Evolutionary conservation across 2,329 filamentous ascomycete genomes (phyloP).

Genomic region (Pezicula carpinea): DNA sequence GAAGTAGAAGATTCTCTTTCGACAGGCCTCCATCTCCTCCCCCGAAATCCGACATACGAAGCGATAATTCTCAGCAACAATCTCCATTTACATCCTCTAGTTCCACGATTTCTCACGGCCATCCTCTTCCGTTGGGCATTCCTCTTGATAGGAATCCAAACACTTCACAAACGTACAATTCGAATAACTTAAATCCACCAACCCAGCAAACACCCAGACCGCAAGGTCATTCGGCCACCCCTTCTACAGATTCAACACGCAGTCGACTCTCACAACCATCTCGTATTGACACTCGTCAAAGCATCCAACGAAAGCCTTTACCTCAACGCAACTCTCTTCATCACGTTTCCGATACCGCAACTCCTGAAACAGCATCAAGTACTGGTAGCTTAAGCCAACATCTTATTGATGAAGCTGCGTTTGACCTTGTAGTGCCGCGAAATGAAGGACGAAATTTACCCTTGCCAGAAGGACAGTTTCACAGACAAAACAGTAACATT

Average conservation of each 20-base stretch:
- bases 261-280: constrained; percentile 14
- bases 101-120: background rate
- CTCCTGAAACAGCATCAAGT: constrained; percentile 33
- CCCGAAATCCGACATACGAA: constrained; percentile 11
- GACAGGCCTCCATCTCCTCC: constrained; percentile 17
- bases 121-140: too few species aligned
- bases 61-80: constrained; percentile 14
- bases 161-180: constrained; percentile 7
- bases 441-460: constrained; percentile 9
- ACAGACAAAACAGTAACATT: constrained; percentile 28
- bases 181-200: constrained; percentile 4
- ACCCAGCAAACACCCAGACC: constrained; percentile 2
- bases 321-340: constrained; percentile 35
- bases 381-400: constrained; percentile 35
- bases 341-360: constrained; percentile 35
- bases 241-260: constrained; percentile 16
- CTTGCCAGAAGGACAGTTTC: constrained; percentile 18
- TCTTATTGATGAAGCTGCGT: constrained; percentile 42
- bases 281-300: constrained; percentile 36
- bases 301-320: constrained; percentile 48
- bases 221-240: constrained; percentile 14
- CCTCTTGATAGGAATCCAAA: constrained; percentile 2
- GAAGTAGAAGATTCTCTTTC: constrained; percentile 22
- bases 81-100: constrained; percentile 8
- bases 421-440: constrained; percentile 32